Conservation (phyloP, 768 basidiomycete species). For the Lentinula detonsa region DNA sequence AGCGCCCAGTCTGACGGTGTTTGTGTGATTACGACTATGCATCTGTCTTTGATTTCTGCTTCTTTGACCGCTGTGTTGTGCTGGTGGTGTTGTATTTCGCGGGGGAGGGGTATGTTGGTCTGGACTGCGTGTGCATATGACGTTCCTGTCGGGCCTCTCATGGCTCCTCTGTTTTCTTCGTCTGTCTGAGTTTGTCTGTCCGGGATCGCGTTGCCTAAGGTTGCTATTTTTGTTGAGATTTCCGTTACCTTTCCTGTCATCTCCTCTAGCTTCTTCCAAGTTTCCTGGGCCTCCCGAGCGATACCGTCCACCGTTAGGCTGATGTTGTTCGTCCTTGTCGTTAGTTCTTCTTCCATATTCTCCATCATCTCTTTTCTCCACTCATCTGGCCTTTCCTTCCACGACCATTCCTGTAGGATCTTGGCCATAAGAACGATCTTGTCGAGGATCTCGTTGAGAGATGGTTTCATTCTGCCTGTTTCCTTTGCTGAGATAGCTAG, state of each 20-base stretch:
- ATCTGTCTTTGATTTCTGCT: no score
- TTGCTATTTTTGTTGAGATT: neutral
- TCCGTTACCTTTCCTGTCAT: neutral
- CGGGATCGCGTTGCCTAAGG: neutral
- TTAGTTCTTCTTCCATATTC: neutral
- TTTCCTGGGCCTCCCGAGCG: neutral
- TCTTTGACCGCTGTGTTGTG: neutral
- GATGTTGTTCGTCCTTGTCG: neutral
- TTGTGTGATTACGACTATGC: no score
- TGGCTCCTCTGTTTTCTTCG: neutral
- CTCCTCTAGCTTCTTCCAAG: neutral
- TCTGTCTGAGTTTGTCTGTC: neutral
- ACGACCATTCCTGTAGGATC: neutral
- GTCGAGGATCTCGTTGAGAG: neutral
- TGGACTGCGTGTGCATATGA: neutral
- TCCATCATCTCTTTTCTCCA: neutral
- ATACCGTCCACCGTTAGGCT: neutral
- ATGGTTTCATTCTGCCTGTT: neutral
- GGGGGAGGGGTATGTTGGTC: neutral
- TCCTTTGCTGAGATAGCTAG: neutral
- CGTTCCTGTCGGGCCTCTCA: neutral
- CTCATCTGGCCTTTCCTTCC: neutral
- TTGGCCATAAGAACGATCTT: neutral
- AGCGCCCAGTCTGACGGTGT: no score
- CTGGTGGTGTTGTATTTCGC: neutral